Conservation (phyloP, 257 asterid genomes). For the Paraleonurus japonicus region DNA sequence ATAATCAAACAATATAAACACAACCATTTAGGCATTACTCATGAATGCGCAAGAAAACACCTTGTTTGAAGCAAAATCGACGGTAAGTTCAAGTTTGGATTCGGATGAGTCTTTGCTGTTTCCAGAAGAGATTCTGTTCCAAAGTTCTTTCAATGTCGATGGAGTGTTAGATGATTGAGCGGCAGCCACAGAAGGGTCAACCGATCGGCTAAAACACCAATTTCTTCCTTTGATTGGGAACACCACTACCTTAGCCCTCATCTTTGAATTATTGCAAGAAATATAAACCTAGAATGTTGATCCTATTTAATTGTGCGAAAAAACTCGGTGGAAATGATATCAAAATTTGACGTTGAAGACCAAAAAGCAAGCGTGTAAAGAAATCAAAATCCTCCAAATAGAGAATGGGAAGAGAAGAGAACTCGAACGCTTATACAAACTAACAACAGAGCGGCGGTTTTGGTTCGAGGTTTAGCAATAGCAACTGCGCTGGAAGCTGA, state of each 20-base stretch:
- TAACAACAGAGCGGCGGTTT: slow-evolving; percentile 23
- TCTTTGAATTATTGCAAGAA: slow-evolving; percentile 20
- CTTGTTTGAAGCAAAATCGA: slow-evolving; percentile 81
- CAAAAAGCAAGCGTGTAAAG: background rate
- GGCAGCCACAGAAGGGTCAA: slow-evolving; percentile 48
- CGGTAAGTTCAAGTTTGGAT: slow-evolving; percentile 55
- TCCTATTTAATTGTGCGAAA: background rate
- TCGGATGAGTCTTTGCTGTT: slow-evolving; percentile 23
- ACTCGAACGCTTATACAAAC: no score
- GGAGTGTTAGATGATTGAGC: slow-evolving; percentile 60
- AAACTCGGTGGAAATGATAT: background rate
- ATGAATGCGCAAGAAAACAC: slow-evolving; percentile 34
- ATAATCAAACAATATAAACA: background rate
- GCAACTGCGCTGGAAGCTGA: background rate
- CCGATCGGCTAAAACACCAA: slow-evolving; percentile 86
- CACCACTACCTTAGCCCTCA: slow-evolving; percentile 83
- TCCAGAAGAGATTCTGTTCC: slow-evolving; percentile 38
- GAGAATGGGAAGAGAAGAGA: background rate
- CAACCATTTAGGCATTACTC: slow-evolving; percentile 9
- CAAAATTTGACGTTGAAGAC: background rate
- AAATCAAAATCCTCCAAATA: background rate
- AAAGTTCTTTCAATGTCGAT: slow-evolving; percentile 69
- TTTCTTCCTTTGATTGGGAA: slow-evolving; percentile 89
- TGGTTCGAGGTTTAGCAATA: slow-evolving; percentile 5
- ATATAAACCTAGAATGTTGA: background rate